phyloP scores from a whole-genome alignment of 2,329 filamentous ascomycete genomes.

The Gremmenia infestans region DNA sequence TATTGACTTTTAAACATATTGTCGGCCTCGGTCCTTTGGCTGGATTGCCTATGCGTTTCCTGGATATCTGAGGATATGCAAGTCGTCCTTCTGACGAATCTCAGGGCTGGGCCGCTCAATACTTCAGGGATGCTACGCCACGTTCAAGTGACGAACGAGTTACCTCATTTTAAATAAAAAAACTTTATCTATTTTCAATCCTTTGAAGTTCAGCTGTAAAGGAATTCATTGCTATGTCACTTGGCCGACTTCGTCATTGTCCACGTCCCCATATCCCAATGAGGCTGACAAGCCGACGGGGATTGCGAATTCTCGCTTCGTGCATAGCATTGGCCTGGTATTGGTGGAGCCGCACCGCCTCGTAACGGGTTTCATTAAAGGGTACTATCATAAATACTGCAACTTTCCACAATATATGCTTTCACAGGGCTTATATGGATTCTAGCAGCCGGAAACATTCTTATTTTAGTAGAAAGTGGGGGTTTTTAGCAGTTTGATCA shows the following conservation, averaged over 20 bases:
- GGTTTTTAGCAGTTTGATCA: too few relatives aligned
- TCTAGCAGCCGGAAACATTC: too few relatives aligned
- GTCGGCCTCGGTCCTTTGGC: neutral
- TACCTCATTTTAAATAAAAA: too few relatives aligned
- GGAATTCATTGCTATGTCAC: neutral
- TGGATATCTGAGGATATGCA: too few relatives aligned
- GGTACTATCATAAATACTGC: neutral
- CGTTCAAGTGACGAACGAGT: too few relatives aligned
- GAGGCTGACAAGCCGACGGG: conserved; percentile 3
- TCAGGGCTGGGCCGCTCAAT: neutral
- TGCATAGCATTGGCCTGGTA: neutral
- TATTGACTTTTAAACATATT: neutral
- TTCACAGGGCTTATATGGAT: too few relatives aligned
- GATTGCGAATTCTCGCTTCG: neutral
- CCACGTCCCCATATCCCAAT: neutral
- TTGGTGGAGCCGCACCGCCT: neutral
- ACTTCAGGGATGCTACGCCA: too few relatives aligned
- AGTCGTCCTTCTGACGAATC: neutral
- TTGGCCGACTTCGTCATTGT: neutral
- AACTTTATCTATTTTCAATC: neutral
- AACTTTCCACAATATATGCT: too few relatives aligned
- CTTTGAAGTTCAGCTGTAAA: neutral
- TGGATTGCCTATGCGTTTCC: neutral
- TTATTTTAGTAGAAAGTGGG: too few relatives aligned
- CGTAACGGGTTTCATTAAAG: neutral